These are phyloP conservation scores for Lecanoromycetidae sp. DNA, from an alignment of 2,329 filamentous ascomycete species.

Conservation along the genomic window DNA sequence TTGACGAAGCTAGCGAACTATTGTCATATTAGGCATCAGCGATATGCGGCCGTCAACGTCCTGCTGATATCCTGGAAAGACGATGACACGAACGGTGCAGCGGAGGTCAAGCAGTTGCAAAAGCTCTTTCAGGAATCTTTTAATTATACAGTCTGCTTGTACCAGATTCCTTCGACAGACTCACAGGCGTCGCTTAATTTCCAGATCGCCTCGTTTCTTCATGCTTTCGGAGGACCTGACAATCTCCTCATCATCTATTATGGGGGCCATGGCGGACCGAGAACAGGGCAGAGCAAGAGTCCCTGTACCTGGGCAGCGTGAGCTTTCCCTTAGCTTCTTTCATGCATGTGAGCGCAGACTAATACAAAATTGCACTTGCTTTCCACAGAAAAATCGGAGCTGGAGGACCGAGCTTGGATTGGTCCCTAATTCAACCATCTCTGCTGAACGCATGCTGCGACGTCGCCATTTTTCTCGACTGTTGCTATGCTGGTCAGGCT, in stretches of 20 bases:
- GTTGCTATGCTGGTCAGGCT: conserved; percentile 11
- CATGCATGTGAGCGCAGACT: background rate
- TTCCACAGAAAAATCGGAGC: background rate
- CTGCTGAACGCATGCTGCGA: background rate
- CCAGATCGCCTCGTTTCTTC: background rate
- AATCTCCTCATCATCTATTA: conserved; percentile 5
- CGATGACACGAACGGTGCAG: background rate
- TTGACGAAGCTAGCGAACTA: background rate
- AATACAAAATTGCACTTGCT: background rate
- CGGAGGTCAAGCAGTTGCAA: conserved; percentile 2
- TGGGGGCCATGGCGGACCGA: conserved; percentile 6
- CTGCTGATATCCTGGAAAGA: conserved; percentile 10
- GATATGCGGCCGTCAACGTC: conserved; percentile 3
- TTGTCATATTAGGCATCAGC: background rate
- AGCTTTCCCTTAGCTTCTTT: background rate
- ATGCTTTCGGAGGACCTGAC: background rate
- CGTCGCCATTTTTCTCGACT: conserved; percentile 9
- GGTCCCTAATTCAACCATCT: background rate
- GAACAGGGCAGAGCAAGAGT: conserved; percentile 1
- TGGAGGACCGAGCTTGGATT: background rate
- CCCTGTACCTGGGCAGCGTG: conserved; percentile 7
- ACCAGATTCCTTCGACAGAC: conserved; percentile 5
- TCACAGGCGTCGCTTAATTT: background rate
- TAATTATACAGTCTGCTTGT: background rate
- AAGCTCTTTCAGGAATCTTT: conserved; percentile 4